Evolutionary conservation across 345 rosid species (phyloP).

Genomic region (Aquilaria malaccensis): DNA sequence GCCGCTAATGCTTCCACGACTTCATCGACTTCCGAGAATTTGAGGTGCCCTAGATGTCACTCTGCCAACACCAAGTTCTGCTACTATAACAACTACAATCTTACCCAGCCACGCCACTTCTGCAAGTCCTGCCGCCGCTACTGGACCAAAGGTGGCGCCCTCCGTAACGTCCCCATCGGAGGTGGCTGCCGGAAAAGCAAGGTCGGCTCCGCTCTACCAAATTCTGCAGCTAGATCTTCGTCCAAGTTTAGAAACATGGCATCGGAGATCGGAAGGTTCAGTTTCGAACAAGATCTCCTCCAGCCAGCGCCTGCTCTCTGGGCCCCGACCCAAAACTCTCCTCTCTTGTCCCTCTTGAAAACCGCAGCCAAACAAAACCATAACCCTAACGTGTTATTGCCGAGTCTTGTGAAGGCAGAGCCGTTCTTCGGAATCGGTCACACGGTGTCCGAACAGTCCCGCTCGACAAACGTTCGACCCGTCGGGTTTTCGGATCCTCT

Average conservation of each 20-base stretch:
- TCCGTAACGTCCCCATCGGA: constrained; percentile 67
- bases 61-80: constrained; percentile 77
- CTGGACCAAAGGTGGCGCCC: constrained; percentile 81
- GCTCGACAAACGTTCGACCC: constrained; percentile 23
- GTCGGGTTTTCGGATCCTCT: constrained; percentile 29
- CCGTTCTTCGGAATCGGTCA: constrained; percentile 30
- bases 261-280: constrained; percentile 43
- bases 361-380: constrained; percentile 30
- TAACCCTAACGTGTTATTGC: constrained; percentile 27
- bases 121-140: constrained; percentile 89
- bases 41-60: constrained; percentile 71
- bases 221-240: constrained; percentile 25
- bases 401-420: constrained; percentile 36
- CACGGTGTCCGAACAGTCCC: constrained; percentile 26
- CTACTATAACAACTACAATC: constrained; percentile 78
- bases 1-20: constrained; percentile 16
- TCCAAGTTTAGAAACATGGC: constrained; percentile 34
- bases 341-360: constrained; percentile 43
- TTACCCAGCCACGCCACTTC: constrained; percentile 81
- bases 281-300: constrained; percentile 29
- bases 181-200: constrained; percentile 75
- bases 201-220: constrained; percentile 28
- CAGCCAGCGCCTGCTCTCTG: constrained; percentile 35
- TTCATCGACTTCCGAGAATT: constrained; percentile 28
- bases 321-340: constrained; percentile 48